Percentiles rank a stretch among this genome's conserved stretches.
These are phyloP conservation scores for Colletotrichum shisoi DNA, from an alignment of 2,329 filamentous ascomycete genomes.

Conservation along the genomic window DNA sequence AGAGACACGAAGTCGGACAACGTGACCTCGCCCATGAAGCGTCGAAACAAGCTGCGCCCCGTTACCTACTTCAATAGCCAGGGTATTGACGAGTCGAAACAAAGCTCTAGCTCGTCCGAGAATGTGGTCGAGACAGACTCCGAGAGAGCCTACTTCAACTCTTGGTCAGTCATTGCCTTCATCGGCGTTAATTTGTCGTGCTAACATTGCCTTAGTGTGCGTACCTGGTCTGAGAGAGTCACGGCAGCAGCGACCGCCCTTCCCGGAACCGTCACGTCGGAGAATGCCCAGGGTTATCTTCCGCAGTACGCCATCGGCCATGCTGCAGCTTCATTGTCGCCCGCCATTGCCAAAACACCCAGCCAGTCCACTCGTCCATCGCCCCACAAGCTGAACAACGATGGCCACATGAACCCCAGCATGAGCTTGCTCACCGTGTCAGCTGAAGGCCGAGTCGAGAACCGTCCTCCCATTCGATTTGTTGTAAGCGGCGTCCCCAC, in stretches of 20 bases:
- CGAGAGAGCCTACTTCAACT: slow-evolving; percentile 58
- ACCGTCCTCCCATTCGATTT: slow-evolving; percentile 50
- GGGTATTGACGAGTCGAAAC: slow-evolving; percentile 30
- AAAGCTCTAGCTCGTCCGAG: slow-evolving; percentile 26
- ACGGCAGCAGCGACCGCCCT: slow-evolving; percentile 57
- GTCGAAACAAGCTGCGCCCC: slow-evolving; percentile 26
- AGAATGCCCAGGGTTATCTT: slow-evolving; percentile 62
- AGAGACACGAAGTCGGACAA: slow-evolving; percentile 39
- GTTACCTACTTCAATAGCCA: slow-evolving; percentile 36
- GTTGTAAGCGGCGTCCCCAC: slow-evolving; percentile 4
- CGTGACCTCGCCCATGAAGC: slow-evolving; percentile 35
- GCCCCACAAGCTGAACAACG: slow-evolving; percentile 43
- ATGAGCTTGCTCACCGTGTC: slow-evolving; percentile 36
- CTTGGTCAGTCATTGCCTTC: slow-evolving; percentile 15
- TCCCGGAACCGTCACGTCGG: slow-evolving; percentile 60
- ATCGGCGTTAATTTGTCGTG: no score
- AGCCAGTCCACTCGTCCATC: slow-evolving; percentile 46
- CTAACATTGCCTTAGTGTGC: slow-evolving; percentile 17
- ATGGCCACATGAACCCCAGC: slow-evolving; percentile 40
- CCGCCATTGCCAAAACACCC: slow-evolving; percentile 53
- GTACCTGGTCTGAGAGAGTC: slow-evolving; percentile 51
- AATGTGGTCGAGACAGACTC: slow-evolving; percentile 52
- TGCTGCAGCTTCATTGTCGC: slow-evolving; percentile 60
- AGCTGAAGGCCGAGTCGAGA: slow-evolving; percentile 55
- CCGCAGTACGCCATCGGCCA: slow-evolving; percentile 60